Evolutionary conservation across 2,329 filamentous ascomycete genomes (phyloP), one percentile per base, ranked within the genome.

Genomic region (Clonostachys chloroleuca): DNA sequence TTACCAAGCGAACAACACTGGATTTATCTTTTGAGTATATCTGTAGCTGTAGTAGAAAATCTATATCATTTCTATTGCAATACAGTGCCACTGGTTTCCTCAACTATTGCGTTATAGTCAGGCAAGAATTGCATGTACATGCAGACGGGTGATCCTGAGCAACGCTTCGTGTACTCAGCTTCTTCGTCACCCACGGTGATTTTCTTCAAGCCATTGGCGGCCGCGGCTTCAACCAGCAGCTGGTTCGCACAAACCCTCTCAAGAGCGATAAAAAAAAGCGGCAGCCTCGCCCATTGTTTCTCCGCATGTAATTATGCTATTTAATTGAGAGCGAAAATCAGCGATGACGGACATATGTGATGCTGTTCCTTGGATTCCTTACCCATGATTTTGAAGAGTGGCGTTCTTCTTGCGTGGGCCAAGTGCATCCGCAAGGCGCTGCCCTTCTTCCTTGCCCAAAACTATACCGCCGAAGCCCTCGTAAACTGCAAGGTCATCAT

Each of bases 241-340:
- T 66, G 64, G 6, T 63, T 55, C 46, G 64, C 57, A 39, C 64
- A 66, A 3, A 55, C 56, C 47, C 60, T 52, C 42, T 66, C 63
- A 52, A 65, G 40, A 14, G 48, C 37, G 2, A 75, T 78, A n/a
- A 57, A 84, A 85, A 13, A 86, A 59, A 55, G 80, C 86, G 0
- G 80, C 80, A 0, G 83, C 83, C 60, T 86, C 83, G 49, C 87
- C 84, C 1, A 87, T 82, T 0, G 83, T 87, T 1, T 59, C 60
- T 1, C 84, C 83, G 0, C 81, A 79, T 0, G 81, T 86, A 42
- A 87, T 58, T 12, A 87, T 59, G 0, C 84, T 39, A 14, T 39
- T 39, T 39, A 14, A 2, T 7, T 14, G 7, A 2, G 6, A 39
- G 36, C 8, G 6, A 39, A 44, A 89, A 55, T 39, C 12, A 39